phyloP scores from a whole-genome alignment of 345 rosid genomes.

The thale cress (Arabidopsis thaliana) region DNA sequence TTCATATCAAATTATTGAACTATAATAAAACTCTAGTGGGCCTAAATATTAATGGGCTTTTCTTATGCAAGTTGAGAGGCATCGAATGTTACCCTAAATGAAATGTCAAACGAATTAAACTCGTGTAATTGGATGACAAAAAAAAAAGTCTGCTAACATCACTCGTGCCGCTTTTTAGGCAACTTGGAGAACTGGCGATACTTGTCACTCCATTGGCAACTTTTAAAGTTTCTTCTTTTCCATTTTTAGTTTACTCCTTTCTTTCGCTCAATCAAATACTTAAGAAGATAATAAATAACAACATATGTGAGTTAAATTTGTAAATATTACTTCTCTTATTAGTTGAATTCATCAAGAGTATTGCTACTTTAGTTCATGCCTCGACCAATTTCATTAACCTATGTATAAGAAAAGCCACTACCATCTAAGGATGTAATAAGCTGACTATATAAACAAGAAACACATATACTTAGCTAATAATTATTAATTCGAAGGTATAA shows the following conservation, averaged over 20 bases:
- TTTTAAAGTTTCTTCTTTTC: neutral
- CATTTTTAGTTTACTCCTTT: neutral
- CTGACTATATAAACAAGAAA: conserved; percentile 2
- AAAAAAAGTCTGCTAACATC: neutral
- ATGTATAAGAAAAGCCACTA: neutral
- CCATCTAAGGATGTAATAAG: conserved; percentile 12
- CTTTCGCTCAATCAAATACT: neutral
- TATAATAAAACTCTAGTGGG: neutral
- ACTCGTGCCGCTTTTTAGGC: neutral
- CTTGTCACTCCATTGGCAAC: neutral
- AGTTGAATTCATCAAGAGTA: conserved; percentile 22
- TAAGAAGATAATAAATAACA: neutral
- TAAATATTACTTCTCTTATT: neutral
- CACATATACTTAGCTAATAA: conserved; percentile 5
- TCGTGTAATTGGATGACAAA: neutral
- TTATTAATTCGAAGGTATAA: conserved; percentile 10
- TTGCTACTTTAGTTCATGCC: conserved; percentile 15
- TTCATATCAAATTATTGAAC: neutral
- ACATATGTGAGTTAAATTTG: neutral
- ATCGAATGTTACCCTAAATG: neutral
- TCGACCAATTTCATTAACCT: conserved; percentile 5
- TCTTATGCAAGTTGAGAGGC: neutral
- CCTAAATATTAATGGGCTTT: neutral
- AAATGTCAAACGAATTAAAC: neutral
- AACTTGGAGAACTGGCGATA: neutral